These are phyloP conservation scores for Leccinum rimulosum DNA, from an alignment of 768 basidiomycete genomes.

Conservation along the genomic window DNA sequence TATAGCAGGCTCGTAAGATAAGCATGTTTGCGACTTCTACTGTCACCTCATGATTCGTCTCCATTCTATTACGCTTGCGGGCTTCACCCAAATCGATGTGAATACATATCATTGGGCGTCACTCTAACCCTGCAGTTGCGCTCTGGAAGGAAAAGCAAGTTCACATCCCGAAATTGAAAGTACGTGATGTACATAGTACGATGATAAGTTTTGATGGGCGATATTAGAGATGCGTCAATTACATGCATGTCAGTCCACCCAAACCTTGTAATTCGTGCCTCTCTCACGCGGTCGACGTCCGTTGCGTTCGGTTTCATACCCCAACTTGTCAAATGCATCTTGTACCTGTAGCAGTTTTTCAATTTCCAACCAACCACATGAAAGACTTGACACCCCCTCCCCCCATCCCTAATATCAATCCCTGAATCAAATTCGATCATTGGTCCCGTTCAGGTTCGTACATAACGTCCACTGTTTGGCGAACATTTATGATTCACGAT, in stretches of 20 bases:
- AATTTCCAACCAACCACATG: neutral
- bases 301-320: neutral
- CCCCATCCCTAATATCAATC: neutral
- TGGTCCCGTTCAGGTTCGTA: neutral
- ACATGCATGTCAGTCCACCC: neutral
- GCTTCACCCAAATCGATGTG: neutral
- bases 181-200: neutral
- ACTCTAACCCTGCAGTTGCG: neutral
- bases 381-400: neutral
- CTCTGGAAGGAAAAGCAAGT: neutral
- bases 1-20: neutral
- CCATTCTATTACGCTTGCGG: neutral
- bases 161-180: neutral
- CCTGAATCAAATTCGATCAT: neutral
- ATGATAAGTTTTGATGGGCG: neutral
- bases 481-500: neutral
- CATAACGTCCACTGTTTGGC: neutral
- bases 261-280: neutral
- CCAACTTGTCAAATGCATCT: neutral
- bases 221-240: neutral
- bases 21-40: neutral
- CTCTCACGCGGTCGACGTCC: neutral
- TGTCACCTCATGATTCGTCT: neutral
- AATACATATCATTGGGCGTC: neutral
- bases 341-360: neutral